Conservation (phyloP, 2,329 filamentous ascomycete species). For the Magnaporthiopsis rhizophila region DNA sequence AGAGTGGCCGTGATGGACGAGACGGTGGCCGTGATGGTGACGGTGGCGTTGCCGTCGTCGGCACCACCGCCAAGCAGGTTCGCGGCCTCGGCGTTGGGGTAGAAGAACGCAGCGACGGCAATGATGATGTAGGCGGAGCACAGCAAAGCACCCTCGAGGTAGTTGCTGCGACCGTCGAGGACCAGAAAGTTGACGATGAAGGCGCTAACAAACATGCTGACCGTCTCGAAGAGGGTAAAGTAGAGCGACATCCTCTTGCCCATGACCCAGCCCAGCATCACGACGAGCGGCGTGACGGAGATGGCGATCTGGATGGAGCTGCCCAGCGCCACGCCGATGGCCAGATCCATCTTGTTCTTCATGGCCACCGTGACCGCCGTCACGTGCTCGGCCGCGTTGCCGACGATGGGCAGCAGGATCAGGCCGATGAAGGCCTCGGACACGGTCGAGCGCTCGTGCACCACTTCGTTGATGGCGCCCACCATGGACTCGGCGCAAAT, state of each 20-base stretch:
- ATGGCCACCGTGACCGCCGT: slow-evolving; percentile 51
- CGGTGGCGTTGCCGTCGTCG: background rate
- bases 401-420: slow-evolving; percentile 53
- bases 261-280: slow-evolving; percentile 52
- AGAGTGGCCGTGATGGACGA: background rate
- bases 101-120: slow-evolving; percentile 19
- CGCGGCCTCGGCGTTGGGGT: slow-evolving; percentile 15
- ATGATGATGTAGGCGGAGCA: slow-evolving; percentile 22
- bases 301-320: slow-evolving; percentile 55
- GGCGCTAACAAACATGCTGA: slow-evolving; percentile 62
- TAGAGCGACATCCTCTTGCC: slow-evolving; percentile 53
- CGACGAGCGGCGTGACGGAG: slow-evolving; percentile 51
- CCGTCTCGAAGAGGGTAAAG: slow-evolving; percentile 69
- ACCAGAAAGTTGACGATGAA: slow-evolving; percentile 71
- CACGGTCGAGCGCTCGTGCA: slow-evolving; percentile 34
- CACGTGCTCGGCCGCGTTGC: slow-evolving; percentile 56
- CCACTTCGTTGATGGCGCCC: slow-evolving; percentile 47
- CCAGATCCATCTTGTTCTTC: slow-evolving; percentile 55
- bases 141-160: slow-evolving; percentile 35
- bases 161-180: slow-evolving; percentile 62
- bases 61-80: slow-evolving; percentile 15
- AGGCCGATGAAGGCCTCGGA: slow-evolving; percentile 53
- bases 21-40: background rate
- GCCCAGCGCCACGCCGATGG: slow-evolving; percentile 52
- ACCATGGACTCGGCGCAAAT: slow-evolving; percentile 56